A percentile compares a stretch with the other conserved stretches of the same genome.
phyloP scores from a whole-genome alignment of 2,329 filamentous ascomycete species.

The Botrytis hyacinthi region DNA sequence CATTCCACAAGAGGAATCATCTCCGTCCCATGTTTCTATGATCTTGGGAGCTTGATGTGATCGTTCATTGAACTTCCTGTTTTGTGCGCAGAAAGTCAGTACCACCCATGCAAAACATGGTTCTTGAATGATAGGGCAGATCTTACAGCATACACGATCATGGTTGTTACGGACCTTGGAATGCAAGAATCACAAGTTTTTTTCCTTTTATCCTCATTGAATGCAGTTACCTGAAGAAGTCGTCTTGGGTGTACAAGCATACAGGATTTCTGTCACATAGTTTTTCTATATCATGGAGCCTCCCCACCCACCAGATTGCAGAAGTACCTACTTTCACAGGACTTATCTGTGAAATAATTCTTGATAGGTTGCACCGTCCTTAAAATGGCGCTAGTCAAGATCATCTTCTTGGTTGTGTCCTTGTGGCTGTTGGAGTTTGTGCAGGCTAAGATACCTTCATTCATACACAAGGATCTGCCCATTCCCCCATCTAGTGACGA shows the following conservation, averaged over 20 bases:
- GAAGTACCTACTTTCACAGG: not conserved
- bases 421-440: constrained; percentile 6
- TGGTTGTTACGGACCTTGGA: not conserved
- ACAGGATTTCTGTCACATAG: not conserved
- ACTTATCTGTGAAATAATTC: not conserved
- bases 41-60: constrained; percentile 3
- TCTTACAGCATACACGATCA: not conserved
- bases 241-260: not conserved
- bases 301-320: not conserved
- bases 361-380: not conserved
- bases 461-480: constrained; percentile 1
- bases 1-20: constrained; percentile 1
- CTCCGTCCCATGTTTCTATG: not conserved
- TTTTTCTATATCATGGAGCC: constrained; percentile 12
- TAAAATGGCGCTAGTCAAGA: constrained; percentile 5
- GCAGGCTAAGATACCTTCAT: constrained; percentile 11
- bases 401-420: constrained; percentile 7
- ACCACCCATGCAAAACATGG: constrained; percentile 5
- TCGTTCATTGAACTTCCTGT: constrained; percentile 11
- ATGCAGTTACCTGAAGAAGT: not conserved
- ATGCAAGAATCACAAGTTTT: constrained; percentile 7
- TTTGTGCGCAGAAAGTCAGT: not conserved
- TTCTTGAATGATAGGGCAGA: not conserved
- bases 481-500: not conserved
- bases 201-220: not conserved